These are phyloP conservation scores for Ichthyophthirius multifiliis DNA, from an alignment of 169 alveolate genomes.

Conservation along the genomic window DNA sequence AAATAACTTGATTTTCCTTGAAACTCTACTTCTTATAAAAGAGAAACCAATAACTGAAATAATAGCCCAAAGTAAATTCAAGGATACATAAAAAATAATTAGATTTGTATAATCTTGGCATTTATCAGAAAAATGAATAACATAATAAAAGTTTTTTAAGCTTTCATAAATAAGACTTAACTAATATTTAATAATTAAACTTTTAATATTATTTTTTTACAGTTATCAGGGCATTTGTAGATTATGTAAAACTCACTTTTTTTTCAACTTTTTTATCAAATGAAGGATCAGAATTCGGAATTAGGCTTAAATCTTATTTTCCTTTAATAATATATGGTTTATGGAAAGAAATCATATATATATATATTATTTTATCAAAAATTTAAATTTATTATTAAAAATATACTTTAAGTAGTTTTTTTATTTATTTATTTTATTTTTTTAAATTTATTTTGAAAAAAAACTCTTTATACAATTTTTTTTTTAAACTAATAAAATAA, in stretches of 20 bases:
- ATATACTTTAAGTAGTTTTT: too few species aligned
- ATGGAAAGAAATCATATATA: too few species aligned
- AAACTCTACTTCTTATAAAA: neutral
- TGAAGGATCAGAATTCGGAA: neutral
- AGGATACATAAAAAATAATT: neutral
- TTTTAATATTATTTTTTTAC: too few species aligned
- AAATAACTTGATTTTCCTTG: neutral
- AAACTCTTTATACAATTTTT: too few species aligned
- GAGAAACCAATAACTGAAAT: neutral
- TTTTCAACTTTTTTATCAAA: neutral
- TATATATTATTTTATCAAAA: too few species aligned
- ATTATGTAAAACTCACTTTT: conserved; percentile 2
- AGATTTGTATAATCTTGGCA: neutral
- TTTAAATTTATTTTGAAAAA: too few species aligned
- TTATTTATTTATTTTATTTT: too few species aligned
- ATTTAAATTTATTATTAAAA: too few species aligned
- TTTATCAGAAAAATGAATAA: neutral
- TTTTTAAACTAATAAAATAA: too few species aligned
- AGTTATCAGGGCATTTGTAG: neutral
- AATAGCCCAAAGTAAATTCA: neutral
- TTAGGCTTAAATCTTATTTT: neutral
- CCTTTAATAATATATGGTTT: neutral
- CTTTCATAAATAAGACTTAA: neutral
- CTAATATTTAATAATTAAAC: too few species aligned
- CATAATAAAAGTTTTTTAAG: neutral